Evolutionary conservation across 805 yeast species (phyloP).

Genomic region (Candida ortonii): DNA sequence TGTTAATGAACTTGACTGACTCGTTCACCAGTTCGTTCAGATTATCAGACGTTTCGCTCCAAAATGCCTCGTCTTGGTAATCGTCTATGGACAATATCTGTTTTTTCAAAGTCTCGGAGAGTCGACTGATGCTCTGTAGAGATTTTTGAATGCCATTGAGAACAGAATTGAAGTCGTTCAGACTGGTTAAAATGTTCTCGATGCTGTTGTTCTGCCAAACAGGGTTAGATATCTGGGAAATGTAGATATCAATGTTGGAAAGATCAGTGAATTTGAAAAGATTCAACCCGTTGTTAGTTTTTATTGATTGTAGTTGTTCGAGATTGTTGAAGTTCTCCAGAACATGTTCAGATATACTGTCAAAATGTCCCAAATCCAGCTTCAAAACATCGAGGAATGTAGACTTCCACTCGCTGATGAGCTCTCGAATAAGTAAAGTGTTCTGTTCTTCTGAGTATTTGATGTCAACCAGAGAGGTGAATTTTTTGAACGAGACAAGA

Average conservation of each 20-base stretch:
- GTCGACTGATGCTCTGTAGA: constrained; percentile 19
- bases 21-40: constrained; percentile 16
- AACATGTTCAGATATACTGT: constrained; percentile 19
- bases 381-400: constrained; percentile 15
- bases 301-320: constrained; percentile 6
- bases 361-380: constrained; percentile 17
- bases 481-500: constrained; percentile 29
- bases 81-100: constrained; percentile 38
- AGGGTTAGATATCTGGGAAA: constrained; percentile 18
- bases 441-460: constrained; percentile 9
- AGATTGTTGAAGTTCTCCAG: constrained; percentile 16
- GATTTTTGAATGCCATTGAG: constrained; percentile 17
- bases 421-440: constrained; percentile 12
- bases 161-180: constrained; percentile 19
- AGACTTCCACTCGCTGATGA: constrained; percentile 22
- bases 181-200: constrained; percentile 15
- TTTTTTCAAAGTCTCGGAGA: constrained; percentile 22
- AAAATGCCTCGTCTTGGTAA: constrained; percentile 32
- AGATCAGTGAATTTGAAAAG: constrained; percentile 22
- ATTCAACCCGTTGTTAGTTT: constrained; percentile 18
- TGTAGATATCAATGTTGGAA: constrained; percentile 22
- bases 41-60: constrained; percentile 20
- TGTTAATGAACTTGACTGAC: constrained; percentile 14
- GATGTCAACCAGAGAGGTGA: constrained; percentile 28
- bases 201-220: constrained; percentile 11